Evolutionary conservation across 805 yeast species (phyloP).

Genomic region (Candida khao-thaluensis): DNA sequence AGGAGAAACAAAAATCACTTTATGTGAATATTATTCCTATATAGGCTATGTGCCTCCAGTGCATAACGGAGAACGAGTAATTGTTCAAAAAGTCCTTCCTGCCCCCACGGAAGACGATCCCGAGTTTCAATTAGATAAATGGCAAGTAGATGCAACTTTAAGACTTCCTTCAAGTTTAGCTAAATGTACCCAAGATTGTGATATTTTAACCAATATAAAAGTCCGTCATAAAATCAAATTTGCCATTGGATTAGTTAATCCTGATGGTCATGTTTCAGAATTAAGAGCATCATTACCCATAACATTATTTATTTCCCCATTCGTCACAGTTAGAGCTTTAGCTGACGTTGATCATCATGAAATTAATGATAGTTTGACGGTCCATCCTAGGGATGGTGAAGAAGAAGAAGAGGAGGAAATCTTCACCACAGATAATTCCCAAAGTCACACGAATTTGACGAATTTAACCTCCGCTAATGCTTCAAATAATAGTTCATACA

Average conservation of each 20-base stretch:
- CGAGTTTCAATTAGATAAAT: slow-evolving; percentile 49
- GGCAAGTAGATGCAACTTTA: slow-evolving; percentile 69
- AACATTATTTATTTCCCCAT: slow-evolving; percentile 72
- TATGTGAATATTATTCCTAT: slow-evolving; percentile 67
- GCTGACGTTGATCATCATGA: slow-evolving; percentile 9
- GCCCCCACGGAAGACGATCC: slow-evolving; percentile 45
- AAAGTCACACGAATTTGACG: slow-evolving; percentile 23
- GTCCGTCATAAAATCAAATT: slow-evolving; percentile 88
- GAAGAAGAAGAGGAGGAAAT: slow-evolving; percentile 29
- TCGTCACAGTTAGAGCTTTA: slow-evolving; percentile 65
- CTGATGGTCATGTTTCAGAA: slow-evolving; percentile 92
- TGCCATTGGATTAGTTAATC: slow-evolving; percentile 72
- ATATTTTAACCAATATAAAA: slow-evolving; percentile 63
- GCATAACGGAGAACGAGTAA: slow-evolving; percentile 60
- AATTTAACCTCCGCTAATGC: slow-evolving; percentile 16
- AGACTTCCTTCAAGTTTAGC: slow-evolving; percentile 71
- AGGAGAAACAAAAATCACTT: slow-evolving; percentile 67
- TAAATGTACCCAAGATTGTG: slow-evolving; percentile 85
- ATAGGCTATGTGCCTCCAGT: slow-evolving; percentile 59
- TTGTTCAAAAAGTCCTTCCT: slow-evolving; percentile 47
- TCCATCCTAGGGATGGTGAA: slow-evolving; percentile 7
- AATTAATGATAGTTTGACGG: background rate
- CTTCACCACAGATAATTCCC: slow-evolving; percentile 24
- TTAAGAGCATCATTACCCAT: slow-evolving; percentile 88
- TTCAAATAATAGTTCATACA: slow-evolving; percentile 28